Conservation (phyloP, 148 eudicot species). For the Drosera capensis region DNA sequence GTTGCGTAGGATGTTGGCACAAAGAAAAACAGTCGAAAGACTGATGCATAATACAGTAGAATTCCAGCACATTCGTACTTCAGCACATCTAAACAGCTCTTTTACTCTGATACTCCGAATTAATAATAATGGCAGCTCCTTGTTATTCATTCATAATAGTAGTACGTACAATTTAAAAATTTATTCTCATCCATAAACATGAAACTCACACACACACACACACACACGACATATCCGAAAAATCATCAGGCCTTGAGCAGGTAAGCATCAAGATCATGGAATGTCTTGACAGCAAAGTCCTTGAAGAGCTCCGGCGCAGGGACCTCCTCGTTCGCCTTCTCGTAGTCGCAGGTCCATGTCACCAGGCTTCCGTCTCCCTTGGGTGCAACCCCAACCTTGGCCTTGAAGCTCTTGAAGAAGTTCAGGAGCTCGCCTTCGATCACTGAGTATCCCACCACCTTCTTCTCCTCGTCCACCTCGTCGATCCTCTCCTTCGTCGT, state of each 20-base stretch:
- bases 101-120: no score
- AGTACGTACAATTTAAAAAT: no score
- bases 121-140: no score
- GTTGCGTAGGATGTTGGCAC: no score
- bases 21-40: no score
- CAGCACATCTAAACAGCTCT: no score
- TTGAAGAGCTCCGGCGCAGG: constrained; percentile 46
- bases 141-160: no score
- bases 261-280: constrained; percentile 52
- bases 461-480: constrained; percentile 53
- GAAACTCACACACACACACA: no score
- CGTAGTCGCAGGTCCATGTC: constrained; percentile 64
- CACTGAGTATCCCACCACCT: constrained; percentile 28
- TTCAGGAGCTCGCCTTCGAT: constrained; percentile 48
- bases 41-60: no score
- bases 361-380: constrained; percentile 50
- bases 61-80: no score
- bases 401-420: constrained; percentile 59
- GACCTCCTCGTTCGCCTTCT: constrained; percentile 54
- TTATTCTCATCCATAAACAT: no score
- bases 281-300: constrained; percentile 51
- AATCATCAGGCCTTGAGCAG: constrained; percentile 34
- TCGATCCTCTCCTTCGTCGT: constrained; percentile 52
- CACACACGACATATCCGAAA: no score
- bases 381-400: constrained; percentile 26